phyloP scores from a whole-genome alignment of 108 stramenopile genomes.

The Cyclotella distinguenda region DNA sequence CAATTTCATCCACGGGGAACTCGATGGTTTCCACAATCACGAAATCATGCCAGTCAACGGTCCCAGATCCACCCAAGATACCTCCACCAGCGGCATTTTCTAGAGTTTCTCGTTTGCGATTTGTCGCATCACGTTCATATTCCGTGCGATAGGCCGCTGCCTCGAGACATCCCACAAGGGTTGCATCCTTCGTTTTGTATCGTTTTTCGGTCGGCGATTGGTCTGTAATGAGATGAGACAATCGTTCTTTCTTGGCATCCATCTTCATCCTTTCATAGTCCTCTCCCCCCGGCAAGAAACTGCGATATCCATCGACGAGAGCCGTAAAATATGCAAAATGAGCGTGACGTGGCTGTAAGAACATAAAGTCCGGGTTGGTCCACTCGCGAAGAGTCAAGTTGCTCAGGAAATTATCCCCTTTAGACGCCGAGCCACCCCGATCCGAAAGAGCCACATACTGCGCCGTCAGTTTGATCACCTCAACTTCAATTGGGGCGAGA shows the following conservation, averaged over 20 bases:
- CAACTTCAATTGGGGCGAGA: conserved; percentile 77
- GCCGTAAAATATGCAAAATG: conserved; percentile 96
- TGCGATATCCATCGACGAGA: conserved; percentile 92
- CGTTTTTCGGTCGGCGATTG: background rate
- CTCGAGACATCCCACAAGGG: conserved; percentile 48
- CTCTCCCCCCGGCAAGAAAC: conserved; percentile 69
- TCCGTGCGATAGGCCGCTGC: conserved; percentile 75
- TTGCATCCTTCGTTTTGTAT: background rate
- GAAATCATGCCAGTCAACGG: conserved; percentile 98
- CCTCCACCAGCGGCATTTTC: conserved; percentile 62
- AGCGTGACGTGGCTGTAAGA: conserved; percentile 91
- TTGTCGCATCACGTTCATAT: conserved; percentile 81
- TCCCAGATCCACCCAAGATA: conserved; percentile 49
- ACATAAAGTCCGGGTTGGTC: conserved; percentile 88
- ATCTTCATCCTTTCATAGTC: conserved; percentile 31
- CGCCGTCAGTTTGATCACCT: conserved; percentile 94
- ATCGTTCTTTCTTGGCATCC: conserved; percentile 28
- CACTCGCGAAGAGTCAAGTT: conserved; percentile 81
- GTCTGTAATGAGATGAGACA: conserved; percentile 20
- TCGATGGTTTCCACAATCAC: conserved; percentile 98
- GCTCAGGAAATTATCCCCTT: conserved; percentile 76
- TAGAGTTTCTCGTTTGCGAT: conserved; percentile 55
- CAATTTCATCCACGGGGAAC: conserved; percentile 86
- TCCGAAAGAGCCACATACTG: conserved; percentile 90
- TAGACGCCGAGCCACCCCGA: background rate